Evolutionary conservation across 1,284 basidiomycete genomes (phyloP).

Genomic region (Marasmius oreades): DNA sequence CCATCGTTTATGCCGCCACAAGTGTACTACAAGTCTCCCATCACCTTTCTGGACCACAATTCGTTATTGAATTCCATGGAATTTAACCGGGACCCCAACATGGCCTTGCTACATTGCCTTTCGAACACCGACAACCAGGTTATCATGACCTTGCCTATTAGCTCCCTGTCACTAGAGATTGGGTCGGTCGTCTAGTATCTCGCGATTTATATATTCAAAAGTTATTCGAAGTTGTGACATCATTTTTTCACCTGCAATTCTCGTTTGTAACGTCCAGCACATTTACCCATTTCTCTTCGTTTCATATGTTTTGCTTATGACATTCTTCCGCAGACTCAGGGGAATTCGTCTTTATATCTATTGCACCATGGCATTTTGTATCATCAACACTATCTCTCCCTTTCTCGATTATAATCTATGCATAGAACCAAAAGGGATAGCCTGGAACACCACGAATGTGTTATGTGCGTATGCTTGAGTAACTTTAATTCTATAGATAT

Average conservation of each 20-base stretch:
- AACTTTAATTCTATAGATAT: too few species aligned
- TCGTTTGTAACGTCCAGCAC: constrained; percentile 1
- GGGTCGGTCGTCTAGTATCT: background rate
- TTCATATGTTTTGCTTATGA: constrained; percentile 1
- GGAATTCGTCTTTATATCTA: constrained; percentile 2
- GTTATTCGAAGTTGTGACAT: background rate
- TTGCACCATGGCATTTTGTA: constrained; percentile 7
- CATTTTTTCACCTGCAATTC: background rate
- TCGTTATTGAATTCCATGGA: background rate
- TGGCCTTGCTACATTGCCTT: too few species aligned
- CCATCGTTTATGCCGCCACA: constrained; percentile 4
- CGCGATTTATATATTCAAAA: background rate
- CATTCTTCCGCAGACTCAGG: constrained; percentile 1
- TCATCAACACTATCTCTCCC: background rate
- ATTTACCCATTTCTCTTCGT: background rate
- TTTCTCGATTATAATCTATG: background rate
- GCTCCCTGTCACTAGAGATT: too few species aligned
- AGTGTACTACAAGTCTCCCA: constrained; percentile 13
- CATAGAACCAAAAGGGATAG: background rate
- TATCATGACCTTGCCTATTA: too few species aligned
- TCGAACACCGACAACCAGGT: too few species aligned
- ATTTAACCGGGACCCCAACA: background rate
- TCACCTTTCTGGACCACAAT: background rate
- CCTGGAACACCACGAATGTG: background rate
- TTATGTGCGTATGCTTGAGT: too few species aligned